phyloP scores from a whole-genome alignment of 306 rosid species.

The Calophaca sinica region DNA sequence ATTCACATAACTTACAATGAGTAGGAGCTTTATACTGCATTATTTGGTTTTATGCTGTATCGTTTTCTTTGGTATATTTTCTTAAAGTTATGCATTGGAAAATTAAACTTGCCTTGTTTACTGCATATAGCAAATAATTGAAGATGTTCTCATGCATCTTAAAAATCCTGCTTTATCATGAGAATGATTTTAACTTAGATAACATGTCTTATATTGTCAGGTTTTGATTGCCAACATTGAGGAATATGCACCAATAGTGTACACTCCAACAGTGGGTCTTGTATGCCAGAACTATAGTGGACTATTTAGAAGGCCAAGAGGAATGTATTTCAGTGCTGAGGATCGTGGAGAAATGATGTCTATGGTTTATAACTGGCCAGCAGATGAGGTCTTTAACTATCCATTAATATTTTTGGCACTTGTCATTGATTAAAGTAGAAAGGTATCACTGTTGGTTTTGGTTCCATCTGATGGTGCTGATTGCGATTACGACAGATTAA shows the following conservation, averaged over 20 bases:
- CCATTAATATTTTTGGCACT: too few species aligned
- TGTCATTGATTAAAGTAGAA: too few species aligned
- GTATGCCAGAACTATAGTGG: conserved; percentile 98
- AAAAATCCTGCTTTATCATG: conserved; percentile 23
- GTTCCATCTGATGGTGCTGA: too few species aligned
- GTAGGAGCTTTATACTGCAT: neutral
- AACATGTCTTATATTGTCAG: conserved; percentile 53
- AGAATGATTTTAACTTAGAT: conserved; percentile 32
- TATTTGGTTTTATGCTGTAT: neutral
- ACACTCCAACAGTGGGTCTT: conserved; percentile 98
- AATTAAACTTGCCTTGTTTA: conserved; percentile 23
- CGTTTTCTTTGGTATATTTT: conserved; percentile 17
- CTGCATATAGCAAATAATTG: conserved; percentile 32
- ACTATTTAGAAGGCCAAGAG: conserved; percentile 96
- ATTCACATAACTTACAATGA: conserved; percentile 5
- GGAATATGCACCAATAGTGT: conserved; percentile 96
- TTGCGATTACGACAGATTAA: too few species aligned
- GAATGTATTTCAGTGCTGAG: conserved; percentile 96
- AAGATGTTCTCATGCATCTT: conserved; percentile 16
- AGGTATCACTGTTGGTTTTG: too few species aligned
- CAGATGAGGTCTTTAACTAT: conserved; percentile 91
- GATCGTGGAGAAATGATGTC: conserved; percentile 99
- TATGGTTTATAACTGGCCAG: conserved; percentile 99
- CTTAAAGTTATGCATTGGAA: conserved; percentile 10
- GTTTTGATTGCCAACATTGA: conserved; percentile 92